phyloP scores from a whole-genome alignment of 108 stramenopile species.

The Seminavis robusta region DNA sequence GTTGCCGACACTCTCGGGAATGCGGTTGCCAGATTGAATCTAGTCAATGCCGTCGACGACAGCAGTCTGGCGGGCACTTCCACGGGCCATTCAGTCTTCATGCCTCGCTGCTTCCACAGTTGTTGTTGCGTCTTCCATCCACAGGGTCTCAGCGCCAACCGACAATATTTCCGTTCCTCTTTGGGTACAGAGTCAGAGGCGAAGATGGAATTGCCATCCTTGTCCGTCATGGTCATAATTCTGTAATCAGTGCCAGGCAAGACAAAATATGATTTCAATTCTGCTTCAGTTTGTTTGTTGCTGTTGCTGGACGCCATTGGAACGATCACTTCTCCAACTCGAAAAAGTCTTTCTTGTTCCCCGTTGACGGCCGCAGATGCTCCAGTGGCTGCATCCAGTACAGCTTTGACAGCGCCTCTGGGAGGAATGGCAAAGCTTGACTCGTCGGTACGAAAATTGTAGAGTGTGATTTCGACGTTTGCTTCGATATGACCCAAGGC shows the following conservation, averaged over 20 bases:
- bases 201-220: slow-evolving; percentile 35
- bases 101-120: slow-evolving; percentile 30
- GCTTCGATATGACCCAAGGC: slow-evolving; percentile 25
- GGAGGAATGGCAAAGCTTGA: slow-evolving; percentile 26
- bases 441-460: slow-evolving; percentile 29
- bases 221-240: slow-evolving; percentile 52
- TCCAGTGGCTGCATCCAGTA: slow-evolving; percentile 4
- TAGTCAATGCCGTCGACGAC: slow-evolving; percentile 21
- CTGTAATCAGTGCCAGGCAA: slow-evolving; percentile 45
- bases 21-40: slow-evolving; percentile 33
- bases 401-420: slow-evolving; percentile 34
- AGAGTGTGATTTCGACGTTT: slow-evolving; percentile 29
- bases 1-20: slow-evolving; percentile 38
- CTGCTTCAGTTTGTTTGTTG: slow-evolving; percentile 1
- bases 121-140: slow-evolving; percentile 51
- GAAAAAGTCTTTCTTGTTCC: slow-evolving; percentile 20
- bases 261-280: slow-evolving; percentile 26
- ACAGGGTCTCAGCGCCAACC: slow-evolving; percentile 42
- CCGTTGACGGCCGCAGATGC: neutral
- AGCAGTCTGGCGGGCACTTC: slow-evolving; percentile 35
- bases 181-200: slow-evolving; percentile 21
- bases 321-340: slow-evolving; percentile 56
- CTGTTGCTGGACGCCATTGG: slow-evolving; percentile 22
- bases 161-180: slow-evolving; percentile 20
- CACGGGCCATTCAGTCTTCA: slow-evolving; percentile 39